Conservation (phyloP, 768 basidiomycete species). For the Tulasnella sp. region DNA sequence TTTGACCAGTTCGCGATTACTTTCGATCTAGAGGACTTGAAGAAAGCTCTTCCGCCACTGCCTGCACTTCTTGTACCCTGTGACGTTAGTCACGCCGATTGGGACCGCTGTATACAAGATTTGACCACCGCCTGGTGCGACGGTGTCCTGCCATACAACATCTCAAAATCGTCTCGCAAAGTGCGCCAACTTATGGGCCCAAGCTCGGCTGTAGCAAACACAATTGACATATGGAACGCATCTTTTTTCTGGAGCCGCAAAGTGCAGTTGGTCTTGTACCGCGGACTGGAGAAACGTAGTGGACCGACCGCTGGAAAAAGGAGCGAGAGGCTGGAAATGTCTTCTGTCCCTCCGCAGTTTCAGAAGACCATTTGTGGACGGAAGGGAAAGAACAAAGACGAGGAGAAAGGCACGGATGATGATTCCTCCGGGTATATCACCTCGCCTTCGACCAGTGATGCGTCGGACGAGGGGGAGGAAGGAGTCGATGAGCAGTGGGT, state of each 20-base stretch:
- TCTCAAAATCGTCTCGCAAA: slow-evolving; percentile 22
- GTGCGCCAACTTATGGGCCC: neutral
- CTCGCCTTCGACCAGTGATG: too few relatives aligned
- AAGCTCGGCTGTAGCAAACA: slow-evolving; percentile 33
- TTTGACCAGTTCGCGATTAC: slow-evolving; percentile 62
- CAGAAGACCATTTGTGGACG: neutral
- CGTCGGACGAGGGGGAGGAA: too few relatives aligned
- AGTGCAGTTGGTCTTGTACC: slow-evolving; percentile 68
- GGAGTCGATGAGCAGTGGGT: too few relatives aligned
- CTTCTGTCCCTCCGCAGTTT: neutral
- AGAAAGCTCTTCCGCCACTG: slow-evolving; percentile 19
- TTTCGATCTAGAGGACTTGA: slow-evolving; percentile 59
- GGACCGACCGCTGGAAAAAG: slow-evolving; percentile 43
- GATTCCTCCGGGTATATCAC: too few relatives aligned
- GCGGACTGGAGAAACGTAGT: slow-evolving; percentile 66
- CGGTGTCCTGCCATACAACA: slow-evolving; percentile 47
- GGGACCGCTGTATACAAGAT: slow-evolving; percentile 55
- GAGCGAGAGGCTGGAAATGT: slow-evolving; percentile 42
- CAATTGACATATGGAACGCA: slow-evolving; percentile 69
- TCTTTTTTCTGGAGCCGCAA: slow-evolving; percentile 65
- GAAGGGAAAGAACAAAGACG: too few relatives aligned
- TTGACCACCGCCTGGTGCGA: slow-evolving; percentile 61
- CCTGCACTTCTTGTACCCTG: slow-evolving; percentile 60
- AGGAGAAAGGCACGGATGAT: too few relatives aligned
- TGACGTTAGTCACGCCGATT: slow-evolving; percentile 68